Percentiles rank a stretch among this genome's conserved stretches.
These are phyloP conservation scores for Sanghuangporus sanghuang DNA, from an alignment of 1,284 basidiomycete genomes.

Conservation along the genomic window DNA sequence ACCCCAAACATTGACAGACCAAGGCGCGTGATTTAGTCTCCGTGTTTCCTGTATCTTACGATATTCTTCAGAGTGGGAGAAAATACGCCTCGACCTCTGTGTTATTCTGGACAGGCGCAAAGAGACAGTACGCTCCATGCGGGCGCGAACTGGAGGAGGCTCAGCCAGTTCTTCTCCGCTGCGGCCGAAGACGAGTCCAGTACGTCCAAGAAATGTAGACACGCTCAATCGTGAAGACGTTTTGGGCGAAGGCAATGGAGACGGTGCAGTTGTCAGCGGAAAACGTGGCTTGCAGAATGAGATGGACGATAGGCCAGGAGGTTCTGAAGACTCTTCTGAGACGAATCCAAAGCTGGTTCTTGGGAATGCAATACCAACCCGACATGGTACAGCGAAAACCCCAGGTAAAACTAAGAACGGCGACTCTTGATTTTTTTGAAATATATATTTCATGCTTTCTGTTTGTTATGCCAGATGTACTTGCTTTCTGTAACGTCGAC, in stretches of 20 bases:
- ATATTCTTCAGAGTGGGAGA: neutral
- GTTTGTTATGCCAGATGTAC: too few species aligned
- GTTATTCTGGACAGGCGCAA: neutral
- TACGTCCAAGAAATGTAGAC: neutral
- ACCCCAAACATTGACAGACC: neutral
- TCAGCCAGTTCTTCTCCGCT: neutral
- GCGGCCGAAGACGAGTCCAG: neutral
- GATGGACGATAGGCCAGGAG: neutral
- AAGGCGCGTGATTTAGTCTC: neutral
- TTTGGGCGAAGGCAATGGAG: neutral
- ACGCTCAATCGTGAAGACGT: neutral
- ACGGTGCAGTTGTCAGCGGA: neutral
- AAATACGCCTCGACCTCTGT: neutral
- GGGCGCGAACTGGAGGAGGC: neutral
- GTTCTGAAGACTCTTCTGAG: neutral
- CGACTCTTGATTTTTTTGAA: neutral
- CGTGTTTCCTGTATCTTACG: neutral
- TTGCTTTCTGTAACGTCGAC: too few species aligned
- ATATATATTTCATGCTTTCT: neutral
- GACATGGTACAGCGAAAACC: neutral
- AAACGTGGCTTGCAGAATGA: neutral
- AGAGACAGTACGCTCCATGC: neutral
- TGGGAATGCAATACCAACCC: neutral
- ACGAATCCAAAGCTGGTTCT: conserved; percentile 9
- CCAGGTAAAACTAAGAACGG: neutral